Conservation (phyloP, 345 rosid species). For the Salix viminalis region DNA sequence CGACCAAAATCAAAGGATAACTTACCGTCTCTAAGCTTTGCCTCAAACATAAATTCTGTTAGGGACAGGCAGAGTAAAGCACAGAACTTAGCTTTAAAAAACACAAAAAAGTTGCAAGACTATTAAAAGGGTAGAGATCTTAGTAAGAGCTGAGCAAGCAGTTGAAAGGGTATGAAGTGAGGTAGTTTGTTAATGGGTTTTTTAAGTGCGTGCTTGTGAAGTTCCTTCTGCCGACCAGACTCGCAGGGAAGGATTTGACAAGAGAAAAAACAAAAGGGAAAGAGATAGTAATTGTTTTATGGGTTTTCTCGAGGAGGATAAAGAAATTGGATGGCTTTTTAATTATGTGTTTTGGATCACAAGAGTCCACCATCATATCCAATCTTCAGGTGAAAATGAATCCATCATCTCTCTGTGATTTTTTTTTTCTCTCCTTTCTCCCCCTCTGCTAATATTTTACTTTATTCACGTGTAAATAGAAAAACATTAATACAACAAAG, state of each 20-base stretch:
- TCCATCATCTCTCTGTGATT: neutral
- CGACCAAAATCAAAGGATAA: neutral
- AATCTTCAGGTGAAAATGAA: slow-evolving; percentile 8
- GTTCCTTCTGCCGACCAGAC: slow-evolving; percentile 10
- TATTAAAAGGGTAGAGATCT: neutral
- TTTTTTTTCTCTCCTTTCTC: neutral
- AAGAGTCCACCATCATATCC: slow-evolving; percentile 14
- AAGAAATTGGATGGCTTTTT: neutral
- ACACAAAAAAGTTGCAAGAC: neutral
- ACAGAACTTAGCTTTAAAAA: neutral
- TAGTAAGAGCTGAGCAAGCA: neutral
- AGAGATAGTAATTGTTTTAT: neutral
- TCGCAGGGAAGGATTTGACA: neutral
- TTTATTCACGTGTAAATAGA: neutral
- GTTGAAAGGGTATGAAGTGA: neutral
- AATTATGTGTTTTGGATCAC: slow-evolving; percentile 7
- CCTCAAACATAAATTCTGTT: neutral
- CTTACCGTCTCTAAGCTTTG: neutral
- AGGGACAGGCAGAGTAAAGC: too few species aligned
- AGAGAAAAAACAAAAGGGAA: neutral
- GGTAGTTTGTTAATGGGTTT: neutral
- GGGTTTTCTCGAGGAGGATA: neutral
- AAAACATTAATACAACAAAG: neutral
- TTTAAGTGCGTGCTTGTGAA: neutral
- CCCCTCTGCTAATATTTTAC: neutral